Evolutionary conservation across 106 monocot genomes (phyloP).

Genomic region (Dioscorea alata): DNA sequence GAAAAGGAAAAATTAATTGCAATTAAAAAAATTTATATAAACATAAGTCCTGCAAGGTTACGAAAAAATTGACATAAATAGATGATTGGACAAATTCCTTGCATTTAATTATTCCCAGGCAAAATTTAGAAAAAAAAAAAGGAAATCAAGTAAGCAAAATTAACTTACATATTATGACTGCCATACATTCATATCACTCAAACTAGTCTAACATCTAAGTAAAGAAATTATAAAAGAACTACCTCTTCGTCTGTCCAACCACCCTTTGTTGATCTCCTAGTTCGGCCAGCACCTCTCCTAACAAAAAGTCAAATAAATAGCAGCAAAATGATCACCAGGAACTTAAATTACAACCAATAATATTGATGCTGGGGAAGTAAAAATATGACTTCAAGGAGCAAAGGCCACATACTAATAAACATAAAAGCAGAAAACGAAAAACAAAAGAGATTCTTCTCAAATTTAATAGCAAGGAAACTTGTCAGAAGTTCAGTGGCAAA

Average conservation of each 20-base stretch:
- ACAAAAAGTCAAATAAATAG: neutral
- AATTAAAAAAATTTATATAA: neutral
- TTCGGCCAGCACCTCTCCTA: slow-evolving; percentile 34
- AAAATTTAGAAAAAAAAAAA: neutral
- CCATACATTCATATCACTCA: neutral
- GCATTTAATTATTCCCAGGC: neutral
- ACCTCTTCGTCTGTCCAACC: slow-evolving; percentile 46
- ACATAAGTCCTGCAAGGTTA: neutral
- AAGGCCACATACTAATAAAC: too few relatives aligned
- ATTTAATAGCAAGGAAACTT: too few relatives aligned
- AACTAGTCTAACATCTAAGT: neutral
- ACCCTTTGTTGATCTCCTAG: slow-evolving; percentile 37
- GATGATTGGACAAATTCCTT: neutral
- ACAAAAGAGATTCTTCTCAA: too few relatives aligned
- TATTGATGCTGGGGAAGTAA: too few relatives aligned
- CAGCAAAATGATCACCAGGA: neutral
- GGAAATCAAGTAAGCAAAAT: too few relatives aligned
- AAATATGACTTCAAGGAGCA: too few relatives aligned
- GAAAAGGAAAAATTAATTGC: too few relatives aligned
- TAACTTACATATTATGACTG: too few relatives aligned
- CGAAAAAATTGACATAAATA: neutral
- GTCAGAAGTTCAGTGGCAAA: too few relatives aligned
- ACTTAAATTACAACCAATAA: neutral
- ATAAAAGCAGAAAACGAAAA: too few relatives aligned
- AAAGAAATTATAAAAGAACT: neutral